phyloP scores from a whole-genome alignment of 2,329 filamentous ascomycete genomes.

The Cercospora beticola region DNA sequence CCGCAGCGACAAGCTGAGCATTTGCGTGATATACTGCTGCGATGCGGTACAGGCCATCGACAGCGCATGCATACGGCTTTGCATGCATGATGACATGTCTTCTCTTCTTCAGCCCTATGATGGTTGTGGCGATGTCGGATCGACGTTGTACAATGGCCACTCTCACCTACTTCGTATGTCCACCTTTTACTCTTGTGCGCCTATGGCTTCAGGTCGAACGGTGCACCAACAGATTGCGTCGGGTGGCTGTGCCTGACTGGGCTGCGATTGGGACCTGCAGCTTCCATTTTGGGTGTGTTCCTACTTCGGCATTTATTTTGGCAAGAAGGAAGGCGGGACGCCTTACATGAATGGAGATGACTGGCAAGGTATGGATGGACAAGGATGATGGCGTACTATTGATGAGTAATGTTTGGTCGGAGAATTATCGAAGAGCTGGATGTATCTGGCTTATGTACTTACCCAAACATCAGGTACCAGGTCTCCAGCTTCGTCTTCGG shows the following conservation, averaged over 20 bases:
- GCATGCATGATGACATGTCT: constrained; percentile 3
- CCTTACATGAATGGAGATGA: neutral
- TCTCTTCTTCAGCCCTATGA: neutral
- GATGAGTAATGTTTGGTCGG: neutral
- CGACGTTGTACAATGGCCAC: neutral
- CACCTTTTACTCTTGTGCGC: too few relatives aligned
- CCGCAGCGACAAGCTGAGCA: neutral
- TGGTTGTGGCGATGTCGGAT: neutral
- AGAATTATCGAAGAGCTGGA: neutral
- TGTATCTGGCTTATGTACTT: neutral
- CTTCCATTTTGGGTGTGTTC: neutral
- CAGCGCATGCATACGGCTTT: neutral
- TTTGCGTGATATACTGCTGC: neutral
- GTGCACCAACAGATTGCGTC: neutral
- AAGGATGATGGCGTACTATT: neutral
- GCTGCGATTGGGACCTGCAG: neutral
- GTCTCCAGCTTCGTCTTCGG: too few relatives aligned
- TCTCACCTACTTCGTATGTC: neutral
- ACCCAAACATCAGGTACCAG: neutral
- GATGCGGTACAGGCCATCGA: neutral
- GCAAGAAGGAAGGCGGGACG: neutral
- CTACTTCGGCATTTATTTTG: neutral
- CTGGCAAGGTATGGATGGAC: neutral
- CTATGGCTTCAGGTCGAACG: neutral
- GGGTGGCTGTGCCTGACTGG: neutral